Evolutionary conservation across 164 flowering plant genomes (phyloP), one percentile per base, ranked within the genome.

Genomic region (Nymphaea thermarum): DNA sequence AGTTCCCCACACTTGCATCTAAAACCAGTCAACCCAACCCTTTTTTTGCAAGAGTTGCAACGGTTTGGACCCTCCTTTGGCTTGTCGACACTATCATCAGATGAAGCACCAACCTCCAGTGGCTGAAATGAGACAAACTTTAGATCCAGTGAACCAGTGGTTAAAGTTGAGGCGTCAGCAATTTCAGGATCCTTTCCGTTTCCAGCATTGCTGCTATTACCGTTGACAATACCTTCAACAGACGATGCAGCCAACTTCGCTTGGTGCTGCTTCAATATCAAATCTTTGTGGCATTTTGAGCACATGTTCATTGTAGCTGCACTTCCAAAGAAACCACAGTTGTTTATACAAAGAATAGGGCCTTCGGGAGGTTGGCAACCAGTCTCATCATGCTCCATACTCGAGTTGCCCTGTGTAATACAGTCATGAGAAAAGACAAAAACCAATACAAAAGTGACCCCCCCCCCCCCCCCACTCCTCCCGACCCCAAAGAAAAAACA

Each of bases 231-330:
- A 71, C 74, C 79, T 14, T 78, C 85, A 63, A 82, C 72, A 12
- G 87, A 84, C 18, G 87, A 77, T 5, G 85, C 87, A 2, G 84
- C 85, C 63, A 84, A 78, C 66, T 80, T 73, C 62, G 77, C 79
- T 45, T 80, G 84, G 53, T 84, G 83, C 74, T 80, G 79, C 76
- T 82, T 84, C 66, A 76, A 55, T 14, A 79, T 67, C 74, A 76
- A 60, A 66, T 82, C 87, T 72, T 80, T 82, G 75, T 84, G 82
- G 71, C 87, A 84, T 68, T 81, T 84, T 68, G 87, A 84, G 66
- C 87, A 84, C 85, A 84, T 82, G 57, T 82, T 81, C 85, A 78
- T 81, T 42, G 87, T 84, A 45, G 85, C 82, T 16, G 84, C 80
- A 77, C 82, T 82, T 6, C 87, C 87, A 64, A 82, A 84, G 78